A percentile compares a stretch with the other conserved stretches of the same genome.
Evolutionary conservation across 2,329 filamentous ascomycete genomes (phyloP).

Genomic region (Fusarium dlaminii): DNA sequence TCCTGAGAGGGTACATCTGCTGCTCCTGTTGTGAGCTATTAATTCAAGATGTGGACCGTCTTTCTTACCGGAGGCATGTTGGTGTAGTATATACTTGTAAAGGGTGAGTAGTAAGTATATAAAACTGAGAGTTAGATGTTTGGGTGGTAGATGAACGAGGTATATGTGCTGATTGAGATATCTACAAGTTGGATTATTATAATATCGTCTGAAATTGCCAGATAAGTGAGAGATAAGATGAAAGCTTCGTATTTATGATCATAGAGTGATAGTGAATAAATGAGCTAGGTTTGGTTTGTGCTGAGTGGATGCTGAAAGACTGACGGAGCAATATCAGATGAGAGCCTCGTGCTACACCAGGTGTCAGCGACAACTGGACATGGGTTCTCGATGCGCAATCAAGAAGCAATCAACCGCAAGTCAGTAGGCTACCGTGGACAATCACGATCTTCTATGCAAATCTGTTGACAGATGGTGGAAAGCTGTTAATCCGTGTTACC

Average conservation of each 20-base stretch:
- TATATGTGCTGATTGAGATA: no score
- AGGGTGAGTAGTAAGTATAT: neutral
- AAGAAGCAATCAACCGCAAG: neutral
- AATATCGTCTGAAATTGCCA: neutral
- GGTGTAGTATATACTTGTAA: neutral
- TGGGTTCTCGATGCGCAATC: neutral
- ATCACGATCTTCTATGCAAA: neutral
- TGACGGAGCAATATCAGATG: no score
- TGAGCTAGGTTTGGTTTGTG: neutral
- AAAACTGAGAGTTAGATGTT: neutral
- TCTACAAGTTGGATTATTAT: neutral
- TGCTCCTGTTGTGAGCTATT: neutral
- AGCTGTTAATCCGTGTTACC: neutral
- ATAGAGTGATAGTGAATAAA: neutral
- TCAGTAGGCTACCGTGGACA: no score
- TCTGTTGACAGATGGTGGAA: neutral
- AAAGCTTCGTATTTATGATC: neutral
- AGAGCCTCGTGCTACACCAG: neutral
- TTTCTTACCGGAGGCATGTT: neutral
- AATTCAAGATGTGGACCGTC: rapidly evolving
- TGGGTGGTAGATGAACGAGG: rapidly evolving
- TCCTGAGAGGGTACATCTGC: neutral
- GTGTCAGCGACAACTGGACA: neutral
- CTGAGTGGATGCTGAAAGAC: neutral
- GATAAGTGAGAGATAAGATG: no score